These are phyloP conservation scores for Wickerhamomyces alni DNA, from an alignment of 805 yeast species.

Conservation along the genomic window DNA sequence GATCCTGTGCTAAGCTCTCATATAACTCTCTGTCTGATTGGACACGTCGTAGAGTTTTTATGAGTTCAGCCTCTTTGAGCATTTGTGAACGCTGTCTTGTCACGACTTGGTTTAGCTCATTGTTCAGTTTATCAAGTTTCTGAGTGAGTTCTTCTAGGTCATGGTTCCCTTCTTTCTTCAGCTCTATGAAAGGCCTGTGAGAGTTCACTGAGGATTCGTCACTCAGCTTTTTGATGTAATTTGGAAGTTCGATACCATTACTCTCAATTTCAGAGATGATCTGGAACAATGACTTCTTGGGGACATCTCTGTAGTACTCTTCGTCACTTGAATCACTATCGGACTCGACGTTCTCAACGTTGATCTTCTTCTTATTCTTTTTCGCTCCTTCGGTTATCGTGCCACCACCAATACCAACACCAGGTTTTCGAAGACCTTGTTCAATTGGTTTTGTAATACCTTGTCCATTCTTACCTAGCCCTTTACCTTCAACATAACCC, in stretches of 20 bases:
- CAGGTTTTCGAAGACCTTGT: conserved; percentile 48
- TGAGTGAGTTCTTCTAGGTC: conserved; percentile 10
- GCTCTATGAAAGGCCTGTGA: conserved; percentile 30
- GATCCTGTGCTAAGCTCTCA: not conserved
- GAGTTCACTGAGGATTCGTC: conserved; percentile 22
- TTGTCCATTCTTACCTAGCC: conserved; percentile 65
- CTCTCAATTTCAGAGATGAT: conserved; percentile 18
- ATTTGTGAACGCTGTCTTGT: conserved; percentile 10
- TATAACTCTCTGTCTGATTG: not conserved
- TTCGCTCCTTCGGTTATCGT: conserved; percentile 12
- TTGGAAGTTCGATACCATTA: conserved; percentile 16
- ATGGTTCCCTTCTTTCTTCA: conserved; percentile 29
- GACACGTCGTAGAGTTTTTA: not conserved
- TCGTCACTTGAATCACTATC: conserved; percentile 18
- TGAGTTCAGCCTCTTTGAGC: conserved; percentile 5
- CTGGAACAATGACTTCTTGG: conserved; percentile 21
- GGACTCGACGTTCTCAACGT: conserved; percentile 1
- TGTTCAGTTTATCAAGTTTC: conserved; percentile 11
- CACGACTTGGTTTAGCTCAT: conserved; percentile 8
- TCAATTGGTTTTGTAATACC: conserved; percentile 84
- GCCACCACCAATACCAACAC: conserved; percentile 71
- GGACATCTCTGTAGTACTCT: conserved; percentile 19
- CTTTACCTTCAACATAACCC: conserved; percentile 86
- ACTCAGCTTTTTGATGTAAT: conserved; percentile 14
- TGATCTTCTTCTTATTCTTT: not conserved